Percentiles rank a stretch among this genome's conserved stretches.
These are phyloP conservation scores for Globisporangium nagaii DNA, from an alignment of 352 stramenopile genomes.

Conservation along the genomic window DNA sequence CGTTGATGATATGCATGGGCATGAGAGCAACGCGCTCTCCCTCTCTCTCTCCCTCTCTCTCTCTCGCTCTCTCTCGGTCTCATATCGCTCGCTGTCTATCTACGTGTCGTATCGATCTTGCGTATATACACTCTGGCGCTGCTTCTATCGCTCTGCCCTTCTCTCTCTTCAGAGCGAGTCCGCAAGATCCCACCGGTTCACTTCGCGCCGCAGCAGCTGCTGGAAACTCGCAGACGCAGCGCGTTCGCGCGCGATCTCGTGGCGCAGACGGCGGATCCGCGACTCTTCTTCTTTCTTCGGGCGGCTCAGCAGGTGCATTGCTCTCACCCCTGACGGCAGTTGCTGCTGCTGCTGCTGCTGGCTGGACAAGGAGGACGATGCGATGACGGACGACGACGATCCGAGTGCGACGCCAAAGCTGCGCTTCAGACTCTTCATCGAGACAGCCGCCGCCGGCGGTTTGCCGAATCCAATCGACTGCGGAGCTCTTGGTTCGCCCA, in stretches of 20 bases:
- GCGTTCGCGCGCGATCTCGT: constrained; percentile 51
- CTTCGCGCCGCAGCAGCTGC: constrained; percentile 50
- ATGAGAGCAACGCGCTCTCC: no score
- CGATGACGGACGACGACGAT: not conserved
- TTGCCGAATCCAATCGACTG: not conserved
- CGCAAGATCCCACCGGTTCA: constrained; percentile 29
- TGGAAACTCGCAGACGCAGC: constrained; percentile 43
- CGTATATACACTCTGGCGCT: no score
- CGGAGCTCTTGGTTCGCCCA: not conserved
- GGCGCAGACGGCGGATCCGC: constrained; percentile 30
- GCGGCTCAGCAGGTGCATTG: not conserved
- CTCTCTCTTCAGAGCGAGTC: not conserved
- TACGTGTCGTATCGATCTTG: no score
- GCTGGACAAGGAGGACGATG: not conserved
- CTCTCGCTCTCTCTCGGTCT: not conserved
- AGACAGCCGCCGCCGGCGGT: constrained; percentile 7
- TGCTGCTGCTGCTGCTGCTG: not conserved
- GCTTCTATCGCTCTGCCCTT: no score
- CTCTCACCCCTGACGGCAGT: no score
- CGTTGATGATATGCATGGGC: no score
- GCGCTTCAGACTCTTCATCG: constrained; percentile 27
- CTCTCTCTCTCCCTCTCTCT: no score
- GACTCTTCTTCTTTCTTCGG: constrained; percentile 3
- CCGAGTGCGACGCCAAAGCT: constrained; percentile 23
- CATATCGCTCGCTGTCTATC: no score